Conservation (phyloP, 441 rosid species). For the Euphorbia schlechtendalii region DNA sequence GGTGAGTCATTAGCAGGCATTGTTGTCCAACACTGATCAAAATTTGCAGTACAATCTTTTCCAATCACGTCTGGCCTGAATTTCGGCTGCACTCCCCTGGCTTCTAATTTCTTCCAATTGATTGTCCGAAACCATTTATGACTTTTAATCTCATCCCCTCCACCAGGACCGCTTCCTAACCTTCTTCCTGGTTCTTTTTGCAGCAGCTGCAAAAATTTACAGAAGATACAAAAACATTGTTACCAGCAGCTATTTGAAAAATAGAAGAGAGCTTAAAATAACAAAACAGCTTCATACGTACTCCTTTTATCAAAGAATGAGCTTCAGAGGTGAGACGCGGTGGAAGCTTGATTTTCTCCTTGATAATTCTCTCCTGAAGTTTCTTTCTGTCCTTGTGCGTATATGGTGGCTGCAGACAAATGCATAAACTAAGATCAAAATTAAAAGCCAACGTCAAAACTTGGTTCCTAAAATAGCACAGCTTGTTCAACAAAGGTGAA, state of each 20-base stretch:
- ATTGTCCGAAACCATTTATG: slow-evolving; percentile 66
- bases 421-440: neutral
- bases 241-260: slow-evolving; percentile 7
- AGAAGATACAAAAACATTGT: neutral
- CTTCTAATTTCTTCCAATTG: slow-evolving; percentile 71
- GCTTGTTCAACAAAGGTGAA: neutral
- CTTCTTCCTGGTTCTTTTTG: slow-evolving; percentile 67
- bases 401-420: slow-evolving; percentile 46
- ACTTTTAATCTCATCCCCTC: slow-evolving; percentile 52
- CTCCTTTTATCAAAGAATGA: slow-evolving; percentile 70
- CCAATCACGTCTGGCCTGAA: slow-evolving; percentile 71
- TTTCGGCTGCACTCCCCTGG: slow-evolving; percentile 50
- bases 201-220: slow-evolving; percentile 34
- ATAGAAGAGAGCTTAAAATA: neutral
- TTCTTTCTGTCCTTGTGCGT: slow-evolving; percentile 54
- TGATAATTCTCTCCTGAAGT: slow-evolving; percentile 68
- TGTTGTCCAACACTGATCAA: slow-evolving; percentile 64
- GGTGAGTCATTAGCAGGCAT: slow-evolving; percentile 72
- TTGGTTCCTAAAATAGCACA: neutral
- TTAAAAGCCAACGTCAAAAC: slow-evolving; percentile 1
- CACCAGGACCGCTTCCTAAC: slow-evolving; percentile 59
- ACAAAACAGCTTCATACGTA: slow-evolving; percentile 23
- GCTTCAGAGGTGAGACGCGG: slow-evolving; percentile 55
- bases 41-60: slow-evolving; percentile 57
- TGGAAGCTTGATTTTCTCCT: slow-evolving; percentile 63